Evolutionary conservation across 768 basidiomycete species (phyloP), one percentile per base, ranked within the genome.

Genomic region (Coprinopsis marcescibilis): DNA sequence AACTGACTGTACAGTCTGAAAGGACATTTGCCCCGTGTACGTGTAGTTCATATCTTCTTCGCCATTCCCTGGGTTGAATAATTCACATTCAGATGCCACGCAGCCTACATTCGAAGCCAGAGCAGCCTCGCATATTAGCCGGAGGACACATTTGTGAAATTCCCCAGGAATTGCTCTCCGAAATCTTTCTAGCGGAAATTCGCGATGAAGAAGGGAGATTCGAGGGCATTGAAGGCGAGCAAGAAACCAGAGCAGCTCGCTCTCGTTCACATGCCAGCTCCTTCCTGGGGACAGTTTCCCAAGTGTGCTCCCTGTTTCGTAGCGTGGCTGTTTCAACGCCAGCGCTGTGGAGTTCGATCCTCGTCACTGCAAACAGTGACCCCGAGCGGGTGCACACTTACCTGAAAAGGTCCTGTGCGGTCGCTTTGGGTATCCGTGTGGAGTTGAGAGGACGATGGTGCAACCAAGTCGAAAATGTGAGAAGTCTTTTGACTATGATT

Each of bases 311-410:
- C 3, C 53, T 59, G 43, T 71, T 72, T 49, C 69, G 73, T 36
- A 42, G 57, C 13, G 57, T 72, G 2, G 72, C 73, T 2, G 39
- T 73, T 26, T 49, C 46, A 13, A 68, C 68, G 3, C 64, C 63
- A 1, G 40, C 46, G 1, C 64, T 77, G n/a, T 78, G 75, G 76
- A 60, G 59, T 2, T 52, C 50, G 13, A 65, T 77, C 43, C 50
- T 55, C 14, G 53, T 73, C 17, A 39, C 55, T 19, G 52, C 60
- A 1, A 38, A 27, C 4, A 57, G 43, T 20, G 50, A 54, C 0
- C 25, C 53, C 2, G 58, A 60, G 12, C 53, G 56, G 14, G 48
- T 69, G 8, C 44, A 47, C 12, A 49, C 59, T 3, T 73, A 71
- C 48, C 32, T 73, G 7, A 30, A 32, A 13, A 65, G 73, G 4